Percentiles rank a stretch among this genome's conserved stretches.
These are phyloP conservation scores for Nicotiana attenuata DNA, from an alignment of 257 asterid genomes.

Conservation along the genomic window DNA sequence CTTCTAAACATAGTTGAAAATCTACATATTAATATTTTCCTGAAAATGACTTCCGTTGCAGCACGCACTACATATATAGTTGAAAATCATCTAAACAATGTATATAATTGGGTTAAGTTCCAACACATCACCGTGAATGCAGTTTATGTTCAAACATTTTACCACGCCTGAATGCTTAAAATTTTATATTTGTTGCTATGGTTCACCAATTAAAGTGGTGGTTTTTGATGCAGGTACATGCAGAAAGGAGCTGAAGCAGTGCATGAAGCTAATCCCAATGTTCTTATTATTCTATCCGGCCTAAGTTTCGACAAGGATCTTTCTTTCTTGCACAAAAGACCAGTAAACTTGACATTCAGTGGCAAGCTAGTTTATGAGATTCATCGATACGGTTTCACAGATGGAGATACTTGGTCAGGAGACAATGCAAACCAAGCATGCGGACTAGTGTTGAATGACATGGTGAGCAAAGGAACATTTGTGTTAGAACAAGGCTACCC, in stretches of 20 bases:
- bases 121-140: too few relatives aligned
- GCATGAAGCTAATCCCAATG: constrained; percentile 70
- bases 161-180: too few relatives aligned
- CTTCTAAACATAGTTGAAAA: too few relatives aligned
- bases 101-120: too few relatives aligned
- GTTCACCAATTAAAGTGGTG: background rate
- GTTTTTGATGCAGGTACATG: constrained; percentile 47
- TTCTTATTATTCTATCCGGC: constrained; percentile 74
- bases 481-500: constrained; percentile 86
- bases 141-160: too few relatives aligned
- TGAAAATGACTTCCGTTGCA: too few relatives aligned
- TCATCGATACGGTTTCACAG: constrained; percentile 83
- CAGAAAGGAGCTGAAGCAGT: constrained; percentile 87
- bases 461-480: constrained; percentile 46
- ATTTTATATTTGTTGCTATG: too few relatives aligned
- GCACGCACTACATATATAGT: too few relatives aligned
- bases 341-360: constrained; percentile 46
- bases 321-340: constrained; percentile 43
- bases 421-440: constrained; percentile 80
- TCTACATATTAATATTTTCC: too few relatives aligned
- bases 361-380: constrained; percentile 68
- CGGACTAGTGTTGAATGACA: constrained; percentile 43
- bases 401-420: constrained; percentile 58
- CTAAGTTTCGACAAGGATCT: constrained; percentile 63
- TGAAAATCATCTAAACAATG: too few relatives aligned